Evolutionary conservation across 139 green algal genomes (phyloP), one percentile per base, ranked within the genome.

Genomic region (Eudorina sp.): DNA sequence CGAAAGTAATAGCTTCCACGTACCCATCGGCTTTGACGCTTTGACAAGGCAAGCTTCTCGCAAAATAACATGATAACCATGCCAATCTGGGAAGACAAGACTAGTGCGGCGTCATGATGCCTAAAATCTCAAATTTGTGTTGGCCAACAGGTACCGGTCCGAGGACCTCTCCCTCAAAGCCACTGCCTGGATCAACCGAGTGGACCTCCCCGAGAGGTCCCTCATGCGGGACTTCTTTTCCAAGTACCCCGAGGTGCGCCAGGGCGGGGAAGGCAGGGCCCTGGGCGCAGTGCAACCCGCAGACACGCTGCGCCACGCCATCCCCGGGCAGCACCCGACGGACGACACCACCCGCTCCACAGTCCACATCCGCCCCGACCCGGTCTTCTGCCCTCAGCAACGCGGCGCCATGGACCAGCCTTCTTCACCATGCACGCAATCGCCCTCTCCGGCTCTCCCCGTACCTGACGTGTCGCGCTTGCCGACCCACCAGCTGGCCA

Each of bases 171-270:
- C 77, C 0, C 69, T 88, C 11, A 1, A 58, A 1, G 62, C 62
- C 3, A 72, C 62, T 31, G 36, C 62, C 62, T 72, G 62, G 62
- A 16, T 2, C 19, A 72, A 72, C 62, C 62, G 38, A 34, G 62
- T 85, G n/a, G 6, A 45, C 9, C 84, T 85, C 18, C 55, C 80
- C 4, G 88, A 91, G 34, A 80, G 51, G n/a, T 34, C 40, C 0
- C 45, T 91, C 0, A 60, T 85, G 4, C 40, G 31, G 16, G 23
- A 25, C 1, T 88, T 91, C 36, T 19, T 75, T 0, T 3, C 18
- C 3, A 85, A 80, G 48, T 89, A 91, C 16, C 80, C 88, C 0
- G 79, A 89, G 80, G 88, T 91, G 72, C n/a, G n/a, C n/a, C n/a
- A 34, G 70, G 41, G 31, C 27, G 19, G 14, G 23, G 21, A 72